Evolutionary conservation across 306 rosid genomes (phyloP).

Genomic region (Pterocarpus santalinus): DNA sequence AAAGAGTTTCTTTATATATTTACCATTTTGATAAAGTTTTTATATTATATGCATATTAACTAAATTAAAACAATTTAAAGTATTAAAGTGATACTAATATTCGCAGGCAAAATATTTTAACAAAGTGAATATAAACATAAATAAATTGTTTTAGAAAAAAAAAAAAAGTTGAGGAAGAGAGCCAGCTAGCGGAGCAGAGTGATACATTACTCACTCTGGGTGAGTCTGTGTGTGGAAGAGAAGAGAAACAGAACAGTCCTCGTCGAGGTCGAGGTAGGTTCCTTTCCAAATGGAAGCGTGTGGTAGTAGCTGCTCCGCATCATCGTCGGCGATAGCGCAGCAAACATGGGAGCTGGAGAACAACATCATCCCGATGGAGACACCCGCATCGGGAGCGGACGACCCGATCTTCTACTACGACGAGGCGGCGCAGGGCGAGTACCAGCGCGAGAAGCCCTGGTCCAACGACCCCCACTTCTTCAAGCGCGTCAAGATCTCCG

Average conservation of each 20-base stretch:
- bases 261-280: too few species aligned
- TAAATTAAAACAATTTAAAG: too few species aligned
- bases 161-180: too few species aligned
- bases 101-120: too few species aligned
- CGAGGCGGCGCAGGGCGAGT: slow-evolving; percentile 72
- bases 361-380: slow-evolving; percentile 79
- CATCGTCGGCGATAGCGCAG: slow-evolving; percentile 67
- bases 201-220: neutral
- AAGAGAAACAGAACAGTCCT: too few species aligned
- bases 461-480: slow-evolving; percentile 84
- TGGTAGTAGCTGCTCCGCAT: slow-evolving; percentile 46
- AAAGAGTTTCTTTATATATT: too few species aligned
- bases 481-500: slow-evolving; percentile 98
- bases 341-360: slow-evolving; percentile 96
- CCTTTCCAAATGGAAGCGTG: slow-evolving; percentile 30
- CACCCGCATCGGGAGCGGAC: slow-evolving; percentile 62
- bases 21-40: too few species aligned
- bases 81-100: too few species aligned
- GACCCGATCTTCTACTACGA: slow-evolving; percentile 96
- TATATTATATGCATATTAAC: too few species aligned
- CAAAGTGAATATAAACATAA: too few species aligned
- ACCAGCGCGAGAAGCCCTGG: slow-evolving; percentile 94
- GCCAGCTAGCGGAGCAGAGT: neutral
- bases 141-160: too few species aligned
- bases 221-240: too few species aligned